Conservation (phyloP, 768 basidiomycete species). For the Termitomyces sp. region DNA sequence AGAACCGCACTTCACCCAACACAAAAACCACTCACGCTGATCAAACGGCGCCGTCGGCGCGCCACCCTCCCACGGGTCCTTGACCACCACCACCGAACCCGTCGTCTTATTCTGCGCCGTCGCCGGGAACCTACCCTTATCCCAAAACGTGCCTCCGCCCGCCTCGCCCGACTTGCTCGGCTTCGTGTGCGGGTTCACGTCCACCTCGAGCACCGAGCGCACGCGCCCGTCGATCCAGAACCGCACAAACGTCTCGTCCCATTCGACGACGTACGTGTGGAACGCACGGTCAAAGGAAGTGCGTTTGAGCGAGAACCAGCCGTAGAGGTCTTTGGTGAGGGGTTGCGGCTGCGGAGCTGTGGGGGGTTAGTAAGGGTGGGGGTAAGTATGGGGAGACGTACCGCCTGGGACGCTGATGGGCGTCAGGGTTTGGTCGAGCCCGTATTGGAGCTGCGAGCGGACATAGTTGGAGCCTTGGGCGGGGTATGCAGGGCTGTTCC, state of each 20-base stretch:
- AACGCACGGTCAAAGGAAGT: constrained; percentile 48
- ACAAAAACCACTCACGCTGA: constrained; percentile 51
- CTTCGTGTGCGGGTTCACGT: constrained; percentile 38
- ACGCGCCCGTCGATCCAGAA: constrained; percentile 74
- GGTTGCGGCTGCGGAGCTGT: neutral
- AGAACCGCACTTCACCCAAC: no score
- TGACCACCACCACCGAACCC: constrained; percentile 45
- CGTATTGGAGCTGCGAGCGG: constrained; percentile 64
- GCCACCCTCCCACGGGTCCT: constrained; percentile 61
- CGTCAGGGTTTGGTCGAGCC: constrained; percentile 26
- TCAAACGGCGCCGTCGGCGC: constrained; percentile 75
- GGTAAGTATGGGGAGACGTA: neutral
- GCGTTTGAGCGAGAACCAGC: constrained; percentile 51
- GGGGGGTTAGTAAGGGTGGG: constrained; percentile 11
- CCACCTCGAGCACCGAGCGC: constrained; percentile 52
- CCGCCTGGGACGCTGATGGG: constrained; percentile 9
- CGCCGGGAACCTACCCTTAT: constrained; percentile 55
- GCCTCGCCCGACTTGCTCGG: constrained; percentile 30
- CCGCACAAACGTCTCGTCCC: constrained; percentile 66
- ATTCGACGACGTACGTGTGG: constrained; percentile 76
- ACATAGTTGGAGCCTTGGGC: constrained; percentile 55
- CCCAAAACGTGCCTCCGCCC: constrained; percentile 51
- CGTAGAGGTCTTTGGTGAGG: constrained; percentile 21
- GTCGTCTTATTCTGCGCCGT: constrained; percentile 54
- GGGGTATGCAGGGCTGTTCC: constrained; percentile 51